Evolutionary conservation across 768 basidiomycete species (phyloP), one percentile per base, ranked within the genome.

Genomic region (Lactarius vividus): DNA sequence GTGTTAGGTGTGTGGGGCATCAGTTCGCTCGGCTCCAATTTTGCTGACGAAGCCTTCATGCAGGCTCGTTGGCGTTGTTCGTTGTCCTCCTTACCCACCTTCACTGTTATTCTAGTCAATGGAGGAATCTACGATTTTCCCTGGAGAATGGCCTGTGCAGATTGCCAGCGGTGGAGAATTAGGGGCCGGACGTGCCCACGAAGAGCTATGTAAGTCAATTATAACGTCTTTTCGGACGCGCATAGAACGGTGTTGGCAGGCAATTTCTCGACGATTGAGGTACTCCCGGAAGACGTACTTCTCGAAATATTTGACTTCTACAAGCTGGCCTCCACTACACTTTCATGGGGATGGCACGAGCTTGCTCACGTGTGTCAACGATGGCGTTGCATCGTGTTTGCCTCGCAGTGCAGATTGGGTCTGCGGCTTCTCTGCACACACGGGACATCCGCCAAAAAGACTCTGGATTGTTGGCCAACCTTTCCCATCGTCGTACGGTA

Each of bases 391-490:
- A 11, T 63, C n/a, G 18, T 62, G 18, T 35, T 62, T 46, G 39
- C 55, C 2, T 57, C 62, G 20, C 62, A 18, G 20, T 57, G 42
- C 57, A 57, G 56, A 35, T 46, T 63, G 4, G 56, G 46, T 23
- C 56, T 63, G 33, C 56, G 46, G 18, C 62, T 63, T 63, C 11
- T 57, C 55, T 63, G 62, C 33, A 63, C 62, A 26, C 57, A 62
- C 23, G 31, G 42, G 15, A 62, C 54, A 5, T 44, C 55, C 2
- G 26, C 49, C 55, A 57, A 11, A 44, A 56, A 57, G 23, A 26
- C 39, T 26, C 56, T 57, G 7, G 62, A 63, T 29, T 63, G 42
- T 26, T 63, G 55, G 62, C 35, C 55, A 15, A 8, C 55, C 11
- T 33, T 57, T 4, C 55, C 62, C 4, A 62, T 62, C 8, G 4